Evolutionary conservation across 441 rosid species (phyloP).

Genomic region (Pelargonium fulgidum): DNA sequence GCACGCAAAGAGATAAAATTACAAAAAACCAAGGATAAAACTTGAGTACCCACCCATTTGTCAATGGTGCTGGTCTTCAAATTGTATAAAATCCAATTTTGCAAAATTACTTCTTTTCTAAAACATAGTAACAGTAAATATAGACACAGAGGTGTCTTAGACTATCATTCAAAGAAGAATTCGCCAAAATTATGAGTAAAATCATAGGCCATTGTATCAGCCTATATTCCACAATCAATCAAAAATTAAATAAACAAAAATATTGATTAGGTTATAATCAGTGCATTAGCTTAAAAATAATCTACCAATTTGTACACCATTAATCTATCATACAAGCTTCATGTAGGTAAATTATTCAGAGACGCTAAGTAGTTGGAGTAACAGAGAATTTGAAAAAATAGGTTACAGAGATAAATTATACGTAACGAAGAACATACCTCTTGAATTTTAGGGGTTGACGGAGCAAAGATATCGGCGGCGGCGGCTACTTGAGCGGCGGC

Average conservation of each 20-base stretch:
- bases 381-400: too few relatives aligned
- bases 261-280: not conserved
- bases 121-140: too few relatives aligned
- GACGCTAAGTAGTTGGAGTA: not conserved
- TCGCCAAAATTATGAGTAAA: too few relatives aligned
- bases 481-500: not conserved
- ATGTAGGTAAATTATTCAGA: not conserved
- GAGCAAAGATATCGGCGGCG: not conserved
- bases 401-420: not conserved
- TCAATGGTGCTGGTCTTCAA: too few relatives aligned
- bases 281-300: not conserved
- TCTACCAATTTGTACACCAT: not conserved
- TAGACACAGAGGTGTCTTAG: too few relatives aligned
- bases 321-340: not conserved
- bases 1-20: too few relatives aligned
- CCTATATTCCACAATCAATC: not conserved
- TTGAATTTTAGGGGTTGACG: not conserved
- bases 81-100: too few relatives aligned
- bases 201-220: not conserved
- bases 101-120: too few relatives aligned
- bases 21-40: too few relatives aligned
- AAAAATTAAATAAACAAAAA: too few relatives aligned
- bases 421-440: not conserved
- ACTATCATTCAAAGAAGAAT: too few relatives aligned
- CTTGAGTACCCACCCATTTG: too few relatives aligned